Conservation (phyloP, 306 rosid species). For the Inga leiocalycina region DNA sequence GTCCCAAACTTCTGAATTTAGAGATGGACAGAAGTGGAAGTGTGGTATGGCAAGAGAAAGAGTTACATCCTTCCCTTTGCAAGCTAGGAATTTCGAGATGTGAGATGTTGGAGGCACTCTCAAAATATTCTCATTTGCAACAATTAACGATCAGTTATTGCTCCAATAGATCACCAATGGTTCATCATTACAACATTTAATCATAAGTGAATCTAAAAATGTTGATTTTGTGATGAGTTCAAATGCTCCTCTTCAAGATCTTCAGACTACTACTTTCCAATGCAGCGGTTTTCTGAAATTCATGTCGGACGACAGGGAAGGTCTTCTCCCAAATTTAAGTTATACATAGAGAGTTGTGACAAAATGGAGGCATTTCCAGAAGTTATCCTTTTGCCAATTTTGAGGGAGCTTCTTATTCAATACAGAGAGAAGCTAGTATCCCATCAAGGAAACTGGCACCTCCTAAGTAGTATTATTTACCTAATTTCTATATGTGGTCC, state of each 20-base stretch:
- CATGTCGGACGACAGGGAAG: not conserved
- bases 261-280: not conserved
- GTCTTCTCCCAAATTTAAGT: no score
- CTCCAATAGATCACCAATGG: not conserved
- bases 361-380: no score
- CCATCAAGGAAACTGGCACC: no score
- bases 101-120: not conserved
- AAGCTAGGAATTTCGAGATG: not conserved
- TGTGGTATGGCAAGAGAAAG: not conserved
- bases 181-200: not conserved
- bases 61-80: not conserved
- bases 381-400: no score
- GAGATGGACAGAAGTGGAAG: not conserved
- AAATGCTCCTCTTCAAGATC: not conserved
- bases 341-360: no score
- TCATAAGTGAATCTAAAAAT: rapidly evolving
- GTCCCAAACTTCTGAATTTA: not conserved
- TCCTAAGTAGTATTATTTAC: no score
- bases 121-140: not conserved
- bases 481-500: no score
- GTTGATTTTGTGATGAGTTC: not conserved
- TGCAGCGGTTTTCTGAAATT: not conserved
- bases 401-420: no score
- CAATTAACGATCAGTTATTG: not conserved
- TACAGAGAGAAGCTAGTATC: no score